These are phyloP conservation scores for Reticulascus tulasneorum DNA, from an alignment of 2,329 filamentous ascomycete species.

Conservation along the genomic window DNA sequence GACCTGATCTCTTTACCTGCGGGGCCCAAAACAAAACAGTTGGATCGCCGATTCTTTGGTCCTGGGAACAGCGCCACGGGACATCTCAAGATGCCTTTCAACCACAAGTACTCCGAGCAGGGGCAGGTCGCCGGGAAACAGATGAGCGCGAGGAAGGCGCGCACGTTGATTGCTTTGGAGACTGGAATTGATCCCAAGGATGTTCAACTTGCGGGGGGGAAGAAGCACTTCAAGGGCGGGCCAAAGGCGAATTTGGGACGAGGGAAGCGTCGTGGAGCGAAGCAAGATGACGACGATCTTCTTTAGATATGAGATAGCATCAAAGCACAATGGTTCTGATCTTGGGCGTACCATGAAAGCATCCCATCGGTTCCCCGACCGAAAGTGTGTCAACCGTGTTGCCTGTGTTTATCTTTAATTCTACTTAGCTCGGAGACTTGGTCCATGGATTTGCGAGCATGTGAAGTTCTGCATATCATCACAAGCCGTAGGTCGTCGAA, in stretches of 20 bases:
- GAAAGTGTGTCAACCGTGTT: too few relatives aligned
- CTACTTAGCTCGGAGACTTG: too few relatives aligned
- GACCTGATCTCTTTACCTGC: slow-evolving; percentile 50
- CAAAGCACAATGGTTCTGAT: too few relatives aligned
- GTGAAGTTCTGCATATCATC: too few relatives aligned
- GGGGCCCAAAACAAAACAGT: slow-evolving; percentile 68
- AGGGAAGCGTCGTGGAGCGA: slow-evolving; percentile 44
- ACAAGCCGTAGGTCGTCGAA: too few relatives aligned
- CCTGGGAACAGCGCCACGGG: slow-evolving; percentile 54
- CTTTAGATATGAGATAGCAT: background rate
- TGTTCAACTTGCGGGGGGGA: slow-evolving; percentile 59
- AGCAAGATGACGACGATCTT: slow-evolving; percentile 34
- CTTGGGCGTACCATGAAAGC: too few relatives aligned
- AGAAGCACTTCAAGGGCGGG: slow-evolving; percentile 93
- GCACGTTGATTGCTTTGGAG: slow-evolving; percentile 76
- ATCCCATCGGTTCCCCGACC: too few relatives aligned
- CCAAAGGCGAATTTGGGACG: slow-evolving; percentile 50
- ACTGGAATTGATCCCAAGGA: slow-evolving; percentile 81
- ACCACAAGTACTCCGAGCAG: slow-evolving; percentile 82
- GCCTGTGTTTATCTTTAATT: too few relatives aligned
- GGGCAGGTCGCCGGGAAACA: slow-evolving; percentile 59
- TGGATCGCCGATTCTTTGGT: slow-evolving; percentile 90
- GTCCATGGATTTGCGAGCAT: too few relatives aligned
- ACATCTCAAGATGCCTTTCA: slow-evolving; percentile 77
- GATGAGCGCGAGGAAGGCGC: slow-evolving; percentile 78